phyloP scores from a whole-genome alignment of 2,329 filamentous ascomycete species.

The Colletotrichum brevisporum region DNA sequence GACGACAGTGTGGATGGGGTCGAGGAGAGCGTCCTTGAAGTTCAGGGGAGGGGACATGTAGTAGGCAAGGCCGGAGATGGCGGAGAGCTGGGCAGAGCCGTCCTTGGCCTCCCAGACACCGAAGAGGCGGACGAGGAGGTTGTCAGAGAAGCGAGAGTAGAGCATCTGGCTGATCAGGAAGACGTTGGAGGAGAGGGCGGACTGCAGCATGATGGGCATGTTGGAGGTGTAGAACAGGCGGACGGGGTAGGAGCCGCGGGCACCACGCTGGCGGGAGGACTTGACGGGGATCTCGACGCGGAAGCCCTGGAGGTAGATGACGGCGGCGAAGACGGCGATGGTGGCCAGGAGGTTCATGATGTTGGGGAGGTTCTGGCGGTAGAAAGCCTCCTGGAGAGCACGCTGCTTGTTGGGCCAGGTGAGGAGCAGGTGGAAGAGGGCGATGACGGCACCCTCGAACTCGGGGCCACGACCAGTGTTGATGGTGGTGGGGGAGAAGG shows the following conservation, averaged over 20 bases:
- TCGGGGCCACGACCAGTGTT: conserved; percentile 99
- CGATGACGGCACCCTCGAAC: conserved; percentile 98
- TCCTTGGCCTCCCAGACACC: conserved; percentile 99
- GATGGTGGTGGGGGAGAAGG: conserved; percentile 98
- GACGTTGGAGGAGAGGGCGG: conserved; percentile 97
- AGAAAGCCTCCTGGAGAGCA: conserved; percentile 98
- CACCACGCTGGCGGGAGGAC: conserved; percentile 98
- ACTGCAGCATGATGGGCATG: conserved; percentile 99
- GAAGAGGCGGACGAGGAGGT: conserved; percentile 96
- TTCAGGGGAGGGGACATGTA: conserved; percentile 99
- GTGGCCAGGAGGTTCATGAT: conserved; percentile 98
- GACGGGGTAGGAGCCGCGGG: conserved; percentile 97
- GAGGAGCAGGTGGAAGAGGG: conserved; percentile 96
- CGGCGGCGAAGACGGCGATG: conserved; percentile 91
- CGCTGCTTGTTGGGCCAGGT: conserved; percentile 99
- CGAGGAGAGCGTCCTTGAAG: conserved; percentile 96
- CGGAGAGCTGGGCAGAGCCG: conserved; percentile 94
- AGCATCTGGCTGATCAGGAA: conserved; percentile 99
- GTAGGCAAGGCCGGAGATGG: conserved; percentile 94
- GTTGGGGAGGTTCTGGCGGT: conserved; percentile 99
- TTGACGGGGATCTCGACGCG: conserved; percentile 99
- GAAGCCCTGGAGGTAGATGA: conserved; percentile 99
- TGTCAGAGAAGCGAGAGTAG: conserved; percentile 98
- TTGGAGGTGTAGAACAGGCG: conserved; percentile 99
- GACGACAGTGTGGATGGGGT: conserved; percentile 95